These are phyloP conservation scores for Mucor velutinosus DNA, from an alignment of 371 early-diverging fungal genomes.

Conservation along the genomic window DNA sequence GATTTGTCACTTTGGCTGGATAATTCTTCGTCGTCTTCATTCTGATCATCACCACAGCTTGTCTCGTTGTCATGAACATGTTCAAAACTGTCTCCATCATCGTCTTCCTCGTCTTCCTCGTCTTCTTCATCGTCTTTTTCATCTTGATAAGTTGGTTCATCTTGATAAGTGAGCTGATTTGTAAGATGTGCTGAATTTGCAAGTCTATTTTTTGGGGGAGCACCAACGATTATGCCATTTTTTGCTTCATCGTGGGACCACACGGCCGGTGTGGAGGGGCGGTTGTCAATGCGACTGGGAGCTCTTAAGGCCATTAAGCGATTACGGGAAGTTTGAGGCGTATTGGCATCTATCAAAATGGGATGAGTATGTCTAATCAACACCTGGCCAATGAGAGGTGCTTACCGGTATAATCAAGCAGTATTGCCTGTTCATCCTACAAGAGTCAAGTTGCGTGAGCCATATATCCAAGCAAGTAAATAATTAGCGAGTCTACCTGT, in stretches of 20 bases:
- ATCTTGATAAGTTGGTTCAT: neutral
- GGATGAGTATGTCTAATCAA: neutral
- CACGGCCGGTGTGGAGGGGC: constrained; percentile 22
- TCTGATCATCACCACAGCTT: neutral
- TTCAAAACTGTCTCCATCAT: neutral
- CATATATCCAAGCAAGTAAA: neutral
- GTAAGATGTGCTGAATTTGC: neutral
- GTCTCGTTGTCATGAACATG: neutral
- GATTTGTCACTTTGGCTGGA: neutral
- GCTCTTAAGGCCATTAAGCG: neutral
- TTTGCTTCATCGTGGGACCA: neutral
- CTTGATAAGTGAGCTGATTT: neutral
- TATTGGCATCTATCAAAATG: neutral
- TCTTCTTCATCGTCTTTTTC: neutral
- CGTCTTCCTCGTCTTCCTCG: neutral
- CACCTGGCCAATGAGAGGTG: neutral
- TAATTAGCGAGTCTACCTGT: neutral
- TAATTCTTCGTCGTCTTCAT: neutral
- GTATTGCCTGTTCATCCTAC: neutral
- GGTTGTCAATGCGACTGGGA: neutral
- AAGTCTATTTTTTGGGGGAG: neutral
- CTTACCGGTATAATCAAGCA: neutral
- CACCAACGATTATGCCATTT: neutral
- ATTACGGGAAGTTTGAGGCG: neutral
- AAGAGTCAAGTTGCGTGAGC: neutral